These are phyloP conservation scores for Phytophthora constricta DNA, from an alignment of 352 stramenopile species.

Conservation along the genomic window DNA sequence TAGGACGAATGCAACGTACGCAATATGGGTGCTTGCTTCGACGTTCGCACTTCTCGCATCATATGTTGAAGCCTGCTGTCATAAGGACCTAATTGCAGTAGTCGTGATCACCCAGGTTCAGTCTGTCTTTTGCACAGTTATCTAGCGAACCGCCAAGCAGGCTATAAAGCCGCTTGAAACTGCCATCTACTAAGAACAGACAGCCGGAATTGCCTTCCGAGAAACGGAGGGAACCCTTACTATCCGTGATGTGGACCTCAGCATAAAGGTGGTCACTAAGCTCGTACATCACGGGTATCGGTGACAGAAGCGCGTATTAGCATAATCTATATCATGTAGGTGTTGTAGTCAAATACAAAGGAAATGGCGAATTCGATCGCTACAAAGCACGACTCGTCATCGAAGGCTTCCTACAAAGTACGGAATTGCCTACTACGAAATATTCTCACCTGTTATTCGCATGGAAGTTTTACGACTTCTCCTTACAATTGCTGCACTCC, in stretches of 20 bases:
- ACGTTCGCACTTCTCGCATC: not conserved
- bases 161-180: not conserved
- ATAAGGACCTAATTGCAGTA: constrained; percentile 3
- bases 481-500: no score
- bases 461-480: no score
- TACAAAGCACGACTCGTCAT: no score
- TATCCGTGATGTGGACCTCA: not conserved
- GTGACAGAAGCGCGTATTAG: not conserved
- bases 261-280: not conserved
- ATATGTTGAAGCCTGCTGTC: not conserved
- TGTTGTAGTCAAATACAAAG: no score
- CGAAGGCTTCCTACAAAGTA: no score
- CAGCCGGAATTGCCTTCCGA: not conserved
- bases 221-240: not conserved
- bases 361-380: no score
- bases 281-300: not conserved
- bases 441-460: no score
- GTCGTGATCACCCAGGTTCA: constrained; percentile 6
- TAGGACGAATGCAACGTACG: not conserved
- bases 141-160: constrained; percentile 9
- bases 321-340: no score
- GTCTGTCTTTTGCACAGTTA: constrained; percentile 13
- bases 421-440: no score
- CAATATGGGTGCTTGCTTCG: not conserved
- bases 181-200: not conserved